Percentiles rank a stretch among this genome's conserved stretches.
Conservation (phyloP, 495 filamentous ascomycete genomes). For the Hamigera avellanea region DNA sequence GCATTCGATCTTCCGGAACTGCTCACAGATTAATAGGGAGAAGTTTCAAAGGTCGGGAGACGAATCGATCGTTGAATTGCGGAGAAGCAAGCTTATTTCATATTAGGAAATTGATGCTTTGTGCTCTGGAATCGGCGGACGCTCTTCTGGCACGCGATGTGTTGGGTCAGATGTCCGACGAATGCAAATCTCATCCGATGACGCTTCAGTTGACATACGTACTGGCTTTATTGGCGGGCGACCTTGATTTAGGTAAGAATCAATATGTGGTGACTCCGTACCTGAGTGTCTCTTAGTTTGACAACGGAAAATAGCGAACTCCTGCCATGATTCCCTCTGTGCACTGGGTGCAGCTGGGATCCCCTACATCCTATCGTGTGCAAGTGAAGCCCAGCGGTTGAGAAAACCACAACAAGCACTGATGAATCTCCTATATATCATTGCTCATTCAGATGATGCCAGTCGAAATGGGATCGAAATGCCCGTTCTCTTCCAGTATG, state of each 20-base stretch:
- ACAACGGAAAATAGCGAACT: constrained; percentile 26
- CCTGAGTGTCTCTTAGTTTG: constrained; percentile 6
- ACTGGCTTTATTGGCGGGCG: constrained; percentile 47
- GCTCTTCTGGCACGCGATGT: constrained; percentile 38
- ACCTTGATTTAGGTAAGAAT: constrained; percentile 39
- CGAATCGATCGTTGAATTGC: too few species aligned
- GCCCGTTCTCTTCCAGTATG: too few species aligned
- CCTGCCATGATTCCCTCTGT: constrained; percentile 44
- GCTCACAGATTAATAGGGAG: constrained; percentile 48
- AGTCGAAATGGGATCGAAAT: too few species aligned
- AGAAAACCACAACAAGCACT: constrained; percentile 49
- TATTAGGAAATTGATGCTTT: constrained; percentile 57
- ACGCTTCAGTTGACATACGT: constrained; percentile 69
- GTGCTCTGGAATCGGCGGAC: constrained; percentile 46
- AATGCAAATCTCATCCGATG: constrained; percentile 43
- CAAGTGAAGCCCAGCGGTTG: constrained; percentile 57
- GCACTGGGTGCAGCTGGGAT: constrained; percentile 36
- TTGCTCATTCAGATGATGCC: too few species aligned
- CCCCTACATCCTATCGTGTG: constrained; percentile 61
- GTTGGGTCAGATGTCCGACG: constrained; percentile 48
- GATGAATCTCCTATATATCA: constrained; percentile 44
- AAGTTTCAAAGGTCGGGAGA: constrained; percentile 58
- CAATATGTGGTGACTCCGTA: constrained; percentile 1
- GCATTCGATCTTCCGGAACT: constrained; percentile 50
- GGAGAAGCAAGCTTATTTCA: too few species aligned